Evolutionary conservation across 116 monocot species (phyloP).

Genomic region (Cymodocea nodosa): DNA sequence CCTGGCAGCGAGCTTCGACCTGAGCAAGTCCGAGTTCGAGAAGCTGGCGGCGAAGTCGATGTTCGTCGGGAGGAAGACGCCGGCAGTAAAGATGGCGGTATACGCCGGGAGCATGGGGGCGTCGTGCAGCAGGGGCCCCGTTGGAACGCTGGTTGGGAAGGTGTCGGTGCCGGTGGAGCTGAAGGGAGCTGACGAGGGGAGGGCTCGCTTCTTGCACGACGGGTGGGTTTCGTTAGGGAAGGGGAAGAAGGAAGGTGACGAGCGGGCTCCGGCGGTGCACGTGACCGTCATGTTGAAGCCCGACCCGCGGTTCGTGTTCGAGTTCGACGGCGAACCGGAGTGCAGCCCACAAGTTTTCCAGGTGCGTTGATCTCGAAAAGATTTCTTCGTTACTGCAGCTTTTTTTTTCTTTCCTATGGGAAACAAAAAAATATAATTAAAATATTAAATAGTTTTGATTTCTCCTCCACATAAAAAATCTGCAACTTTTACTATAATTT

Average conservation of each 20-base stretch:
- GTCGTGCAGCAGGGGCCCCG: slow-evolving; percentile 40
- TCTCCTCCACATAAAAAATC: no score
- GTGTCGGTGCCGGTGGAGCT: slow-evolving; percentile 52
- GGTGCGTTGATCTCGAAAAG: slow-evolving; percentile 9
- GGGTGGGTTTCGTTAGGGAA: slow-evolving; percentile 68
- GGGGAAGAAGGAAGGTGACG: slow-evolving; percentile 2
- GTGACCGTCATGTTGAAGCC: slow-evolving; percentile 60
- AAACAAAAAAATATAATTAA: no score
- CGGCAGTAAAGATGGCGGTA: slow-evolving; percentile 37
- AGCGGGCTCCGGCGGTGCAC: slow-evolving; percentile 28
- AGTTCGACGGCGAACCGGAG: slow-evolving; percentile 82
- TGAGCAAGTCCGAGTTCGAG: slow-evolving; percentile 28
- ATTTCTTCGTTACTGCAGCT: no score
- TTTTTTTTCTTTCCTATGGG: no score
- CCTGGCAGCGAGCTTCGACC: slow-evolving; percentile 45
- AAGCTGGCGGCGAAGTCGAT: slow-evolving; percentile 23
- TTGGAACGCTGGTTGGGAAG: slow-evolving; percentile 55
- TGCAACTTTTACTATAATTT: no score
- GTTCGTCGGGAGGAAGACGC: slow-evolving; percentile 13
- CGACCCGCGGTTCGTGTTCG: slow-evolving; percentile 87
- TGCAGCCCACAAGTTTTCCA: slow-evolving; percentile 75
- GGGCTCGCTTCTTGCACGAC: slow-evolving; percentile 30
- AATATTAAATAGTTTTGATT: no score
- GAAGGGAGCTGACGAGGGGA: slow-evolving; percentile 20
- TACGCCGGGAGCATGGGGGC: slow-evolving; percentile 53